A percentile compares a stretch with the other conserved stretches of the same genome.
Evolutionary conservation across 306 rosid genomes (phyloP).

Genomic region (Vigna radiata): DNA sequence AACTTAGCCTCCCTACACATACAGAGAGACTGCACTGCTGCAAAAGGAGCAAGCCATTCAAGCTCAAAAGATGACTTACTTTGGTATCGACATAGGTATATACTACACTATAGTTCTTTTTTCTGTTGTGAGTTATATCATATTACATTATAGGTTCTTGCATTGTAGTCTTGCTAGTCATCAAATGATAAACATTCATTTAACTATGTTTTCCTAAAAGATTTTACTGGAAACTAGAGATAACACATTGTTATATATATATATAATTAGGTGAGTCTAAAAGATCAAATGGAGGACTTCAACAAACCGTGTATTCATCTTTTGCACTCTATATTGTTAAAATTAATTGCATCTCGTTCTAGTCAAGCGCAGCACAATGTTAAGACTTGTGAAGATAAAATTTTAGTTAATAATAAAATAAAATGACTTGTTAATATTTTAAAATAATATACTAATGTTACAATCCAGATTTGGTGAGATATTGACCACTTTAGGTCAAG

Average conservation of each 20-base stretch:
- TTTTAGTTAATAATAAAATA: background rate
- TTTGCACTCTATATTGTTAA: background rate
- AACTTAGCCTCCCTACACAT: background rate
- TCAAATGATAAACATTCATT: background rate
- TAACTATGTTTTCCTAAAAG: background rate
- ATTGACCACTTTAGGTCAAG: too few relatives aligned
- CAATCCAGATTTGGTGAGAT: background rate
- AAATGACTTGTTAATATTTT: background rate
- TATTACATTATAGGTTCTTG: background rate
- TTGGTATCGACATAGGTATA: background rate
- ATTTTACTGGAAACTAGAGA: too few relatives aligned
- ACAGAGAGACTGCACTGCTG: background rate
- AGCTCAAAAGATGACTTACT: slow-evolving; percentile 14
- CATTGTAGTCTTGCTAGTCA: background rate
- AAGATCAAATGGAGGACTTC: background rate
- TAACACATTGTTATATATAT: too few relatives aligned
- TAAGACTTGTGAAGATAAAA: background rate
- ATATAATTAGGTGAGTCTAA: background rate
- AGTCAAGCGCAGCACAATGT: background rate
- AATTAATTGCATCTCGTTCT: background rate
- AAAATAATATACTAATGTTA: background rate
- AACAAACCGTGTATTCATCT: background rate
- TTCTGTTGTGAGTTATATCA: background rate
- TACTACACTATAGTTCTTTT: background rate
- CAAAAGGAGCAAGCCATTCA: background rate